Conservation (phyloP, 2,329 filamentous ascomycete genomes). For the Exophiala aquamarina region DNA sequence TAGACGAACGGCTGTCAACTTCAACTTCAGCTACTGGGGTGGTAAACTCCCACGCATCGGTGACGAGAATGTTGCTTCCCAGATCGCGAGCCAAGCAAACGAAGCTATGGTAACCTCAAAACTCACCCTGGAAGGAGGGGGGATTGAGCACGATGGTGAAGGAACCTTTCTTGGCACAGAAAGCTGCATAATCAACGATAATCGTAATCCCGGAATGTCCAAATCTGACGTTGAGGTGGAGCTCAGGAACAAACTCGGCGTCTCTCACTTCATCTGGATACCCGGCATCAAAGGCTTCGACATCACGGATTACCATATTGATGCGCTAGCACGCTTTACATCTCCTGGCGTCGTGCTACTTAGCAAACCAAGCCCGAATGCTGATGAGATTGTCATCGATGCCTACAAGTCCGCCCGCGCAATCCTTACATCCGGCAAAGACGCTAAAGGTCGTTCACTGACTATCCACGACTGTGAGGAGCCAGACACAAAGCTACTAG, state of each 20-base stretch:
- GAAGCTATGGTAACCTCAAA: conserved; percentile 21
- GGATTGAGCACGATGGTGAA: conserved; percentile 36
- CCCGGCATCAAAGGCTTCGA: conserved; percentile 33
- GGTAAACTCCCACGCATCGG: conserved; percentile 18
- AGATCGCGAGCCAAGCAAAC: conserved; percentile 5
- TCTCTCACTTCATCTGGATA: conserved; percentile 36
- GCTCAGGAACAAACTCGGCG: conserved; percentile 30
- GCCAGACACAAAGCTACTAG: conserved; percentile 23
- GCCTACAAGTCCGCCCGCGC: conserved; percentile 30
- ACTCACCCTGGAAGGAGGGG: conserved; percentile 34
- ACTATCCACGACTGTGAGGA: conserved; percentile 31
- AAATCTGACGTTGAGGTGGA: conserved; percentile 30
- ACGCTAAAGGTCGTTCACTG: conserved; percentile 30
- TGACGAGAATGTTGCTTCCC: conserved; percentile 15
- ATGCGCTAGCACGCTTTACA: conserved; percentile 33
- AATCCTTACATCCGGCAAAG: conserved; percentile 24
- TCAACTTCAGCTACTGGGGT: conserved; percentile 19
- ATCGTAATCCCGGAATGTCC: conserved; percentile 32
- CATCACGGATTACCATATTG: conserved; percentile 37
- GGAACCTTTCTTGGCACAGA: conserved; percentile 37
- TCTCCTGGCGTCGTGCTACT: conserved; percentile 32
- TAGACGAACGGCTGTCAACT: conserved; percentile 15
- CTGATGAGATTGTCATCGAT: conserved; percentile 26
- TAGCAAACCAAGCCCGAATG: conserved; percentile 27
- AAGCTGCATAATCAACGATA: conserved; percentile 34